These are phyloP conservation scores for Ramularia collo-cygni DNA, from an alignment of 2,329 filamentous ascomycete species.

Conservation along the genomic window DNA sequence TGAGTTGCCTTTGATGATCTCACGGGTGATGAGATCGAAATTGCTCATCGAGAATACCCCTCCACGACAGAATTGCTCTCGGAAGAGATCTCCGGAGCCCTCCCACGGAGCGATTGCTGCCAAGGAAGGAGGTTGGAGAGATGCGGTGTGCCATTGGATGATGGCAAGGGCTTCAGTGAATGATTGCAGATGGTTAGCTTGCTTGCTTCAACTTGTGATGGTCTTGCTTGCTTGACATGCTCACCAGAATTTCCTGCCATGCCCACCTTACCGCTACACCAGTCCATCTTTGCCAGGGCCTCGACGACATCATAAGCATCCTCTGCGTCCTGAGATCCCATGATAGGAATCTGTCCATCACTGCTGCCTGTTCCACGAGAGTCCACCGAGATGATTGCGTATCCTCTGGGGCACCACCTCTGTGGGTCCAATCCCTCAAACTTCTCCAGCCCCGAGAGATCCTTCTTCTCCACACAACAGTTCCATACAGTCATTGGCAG, in stretches of 20 bases:
- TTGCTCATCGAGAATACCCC: slow-evolving; percentile 35
- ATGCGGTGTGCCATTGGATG: slow-evolving; percentile 36
- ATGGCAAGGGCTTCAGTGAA: slow-evolving; percentile 30
- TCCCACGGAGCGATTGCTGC: slow-evolving; percentile 43
- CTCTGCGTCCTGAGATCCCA: slow-evolving; percentile 39
- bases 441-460: slow-evolving; percentile 31
- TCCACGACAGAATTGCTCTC: slow-evolving; percentile 41
- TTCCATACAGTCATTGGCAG: slow-evolving; percentile 35
- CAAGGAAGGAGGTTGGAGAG: slow-evolving; percentile 36
- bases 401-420: slow-evolving; percentile 28
- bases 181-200: too few relatives aligned
- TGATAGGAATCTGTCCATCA: slow-evolving; percentile 33
- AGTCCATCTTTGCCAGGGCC: slow-evolving; percentile 34
- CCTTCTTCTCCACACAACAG: slow-evolving; percentile 30
- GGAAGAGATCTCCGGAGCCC: slow-evolving; percentile 40
- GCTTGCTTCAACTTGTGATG: too few relatives aligned
- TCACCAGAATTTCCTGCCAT: slow-evolving; percentile 38
- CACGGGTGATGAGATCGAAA: slow-evolving; percentile 28
- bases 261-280: slow-evolving; percentile 40
- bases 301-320: slow-evolving; percentile 43
- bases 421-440: slow-evolving; percentile 39
- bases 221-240: not conserved
- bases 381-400: slow-evolving; percentile 31
- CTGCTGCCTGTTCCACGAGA: slow-evolving; percentile 25
- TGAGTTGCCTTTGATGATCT: slow-evolving; percentile 17